Evolutionary conservation across 2,329 filamentous ascomycete species (phyloP).

Genomic region (Ophiostoma triangulosporum): DNA sequence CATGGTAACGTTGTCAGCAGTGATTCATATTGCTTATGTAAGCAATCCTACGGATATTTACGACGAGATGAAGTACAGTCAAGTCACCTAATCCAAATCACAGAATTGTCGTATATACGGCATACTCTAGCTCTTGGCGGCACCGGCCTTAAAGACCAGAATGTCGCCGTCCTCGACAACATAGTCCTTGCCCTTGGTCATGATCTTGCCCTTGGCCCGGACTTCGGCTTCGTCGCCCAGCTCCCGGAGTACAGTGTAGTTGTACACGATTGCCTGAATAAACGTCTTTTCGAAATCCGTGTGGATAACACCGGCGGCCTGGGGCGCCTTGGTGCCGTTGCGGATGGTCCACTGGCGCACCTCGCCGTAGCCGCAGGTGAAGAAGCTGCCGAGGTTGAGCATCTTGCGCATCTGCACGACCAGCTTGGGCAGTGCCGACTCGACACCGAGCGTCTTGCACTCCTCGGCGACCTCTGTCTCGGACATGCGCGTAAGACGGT

Average conservation of each 20-base stretch:
- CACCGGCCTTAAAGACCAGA: slow-evolving; percentile 80
- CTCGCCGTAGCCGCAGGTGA: slow-evolving; percentile 91
- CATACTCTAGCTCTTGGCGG: slow-evolving; percentile 49
- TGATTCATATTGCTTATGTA: no score
- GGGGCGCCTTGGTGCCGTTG: slow-evolving; percentile 91
- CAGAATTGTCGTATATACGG: no score
- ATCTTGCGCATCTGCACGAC: slow-evolving; percentile 86
- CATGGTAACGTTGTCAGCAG: no score
- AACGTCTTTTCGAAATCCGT: slow-evolving; percentile 99
- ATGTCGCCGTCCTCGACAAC: slow-evolving; percentile 72
- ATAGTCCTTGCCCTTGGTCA: slow-evolving; percentile 99
- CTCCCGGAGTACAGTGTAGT: slow-evolving; percentile 70
- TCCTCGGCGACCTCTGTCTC: slow-evolving; percentile 73
- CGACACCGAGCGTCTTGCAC: slow-evolving; percentile 74
- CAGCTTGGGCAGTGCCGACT: slow-evolving; percentile 84
- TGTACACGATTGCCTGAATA: slow-evolving; percentile 92
- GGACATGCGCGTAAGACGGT: slow-evolving; percentile 71
- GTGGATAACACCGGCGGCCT: slow-evolving; percentile 95
- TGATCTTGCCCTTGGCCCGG: slow-evolving; percentile 82
- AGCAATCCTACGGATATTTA: no score
- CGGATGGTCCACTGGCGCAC: slow-evolving; percentile 98
- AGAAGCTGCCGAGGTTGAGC: slow-evolving; percentile 85
- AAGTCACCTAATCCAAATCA: no score
- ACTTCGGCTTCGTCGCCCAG: slow-evolving; percentile 77
- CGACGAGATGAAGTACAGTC: no score